Conservation (phyloP, 2,329 filamentous ascomycete species). For the Macroventuria anomochaeta region DNA sequence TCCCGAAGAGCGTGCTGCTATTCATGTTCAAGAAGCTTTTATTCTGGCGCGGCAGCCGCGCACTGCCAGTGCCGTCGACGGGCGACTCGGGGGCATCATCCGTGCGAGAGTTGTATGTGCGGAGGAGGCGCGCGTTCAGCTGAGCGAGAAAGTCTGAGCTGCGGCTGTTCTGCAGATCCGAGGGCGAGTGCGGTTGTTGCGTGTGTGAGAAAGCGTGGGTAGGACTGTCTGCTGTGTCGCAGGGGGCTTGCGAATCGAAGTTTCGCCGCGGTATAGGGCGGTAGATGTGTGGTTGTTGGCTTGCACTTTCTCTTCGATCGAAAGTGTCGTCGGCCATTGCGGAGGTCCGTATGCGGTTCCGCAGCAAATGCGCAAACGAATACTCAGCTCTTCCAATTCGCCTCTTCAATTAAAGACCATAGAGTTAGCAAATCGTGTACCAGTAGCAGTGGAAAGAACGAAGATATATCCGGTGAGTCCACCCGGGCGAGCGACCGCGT, state of each 20-base stretch:
- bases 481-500: not conserved
- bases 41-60: constrained; percentile 61
- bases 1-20: constrained; percentile 86
- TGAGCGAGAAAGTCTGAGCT: constrained; percentile 45
- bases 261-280: constrained; percentile 49
- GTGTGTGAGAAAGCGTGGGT: constrained; percentile 30
- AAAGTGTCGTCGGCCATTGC: constrained; percentile 38
- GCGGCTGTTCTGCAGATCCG: constrained; percentile 32
- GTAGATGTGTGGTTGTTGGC: constrained; percentile 40
- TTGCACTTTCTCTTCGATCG: not conserved
- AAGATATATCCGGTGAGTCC: constrained; percentile 3
- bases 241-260: constrained; percentile 29
- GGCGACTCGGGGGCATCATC: constrained; percentile 31
- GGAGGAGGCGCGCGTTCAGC: constrained; percentile 45
- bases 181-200: constrained; percentile 16
- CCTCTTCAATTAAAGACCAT: constrained; percentile 12
- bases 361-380: not conserved
- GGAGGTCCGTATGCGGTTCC: constrained; percentile 1
- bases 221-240: constrained; percentile 37
- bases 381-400: not conserved
- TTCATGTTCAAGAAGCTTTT: constrained; percentile 86
- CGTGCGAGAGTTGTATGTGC: constrained; percentile 36
- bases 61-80: constrained; percentile 1
- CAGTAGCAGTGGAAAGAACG: not conserved
- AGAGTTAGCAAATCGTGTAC: not conserved